phyloP scores from a whole-genome alignment of 768 basidiomycete genomes.

The Astraeus odoratus region DNA sequence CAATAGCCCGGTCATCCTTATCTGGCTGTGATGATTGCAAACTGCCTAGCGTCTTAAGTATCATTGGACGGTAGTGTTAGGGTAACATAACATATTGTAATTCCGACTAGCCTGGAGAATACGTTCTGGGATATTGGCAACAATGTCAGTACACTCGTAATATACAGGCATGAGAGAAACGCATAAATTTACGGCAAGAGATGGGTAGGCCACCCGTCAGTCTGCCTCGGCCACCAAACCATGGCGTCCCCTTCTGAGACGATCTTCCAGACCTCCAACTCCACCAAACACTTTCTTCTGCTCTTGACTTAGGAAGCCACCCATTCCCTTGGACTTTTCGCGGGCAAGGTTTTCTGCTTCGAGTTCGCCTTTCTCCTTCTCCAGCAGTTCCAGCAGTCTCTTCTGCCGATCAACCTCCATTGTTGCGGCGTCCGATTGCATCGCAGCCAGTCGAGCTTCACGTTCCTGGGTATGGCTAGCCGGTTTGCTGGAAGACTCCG shows the following conservation, averaged over 20 bases:
- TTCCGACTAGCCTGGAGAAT: neutral
- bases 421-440: constrained; percentile 67
- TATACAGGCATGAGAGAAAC: neutral
- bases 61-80: neutral
- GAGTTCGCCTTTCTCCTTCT: constrained; percentile 71
- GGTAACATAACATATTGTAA: too few species aligned
- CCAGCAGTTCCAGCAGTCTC: constrained; percentile 59
- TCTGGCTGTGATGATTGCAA: too few species aligned
- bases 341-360: constrained; percentile 66
- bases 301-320: constrained; percentile 74
- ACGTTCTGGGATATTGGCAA: constrained; percentile 7
- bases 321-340: constrained; percentile 69
- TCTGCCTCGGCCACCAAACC: constrained; percentile 57
- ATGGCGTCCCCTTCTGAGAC: constrained; percentile 65
- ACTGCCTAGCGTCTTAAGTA: too few species aligned
- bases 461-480: constrained; percentile 44
- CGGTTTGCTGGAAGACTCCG: constrained; percentile 10
- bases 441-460: constrained; percentile 83
- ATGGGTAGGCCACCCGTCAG: constrained; percentile 8
- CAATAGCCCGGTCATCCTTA: too few species aligned
- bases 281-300: constrained; percentile 83
- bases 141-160: constrained; percentile 1
- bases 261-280: constrained; percentile 68
- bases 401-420: constrained; percentile 66
- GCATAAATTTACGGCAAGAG: neutral